A percentile compares a stretch with the other conserved stretches of the same genome.
Evolutionary conservation across 257 asterid species (phyloP).

Genomic region (Solanum medicagineum): DNA sequence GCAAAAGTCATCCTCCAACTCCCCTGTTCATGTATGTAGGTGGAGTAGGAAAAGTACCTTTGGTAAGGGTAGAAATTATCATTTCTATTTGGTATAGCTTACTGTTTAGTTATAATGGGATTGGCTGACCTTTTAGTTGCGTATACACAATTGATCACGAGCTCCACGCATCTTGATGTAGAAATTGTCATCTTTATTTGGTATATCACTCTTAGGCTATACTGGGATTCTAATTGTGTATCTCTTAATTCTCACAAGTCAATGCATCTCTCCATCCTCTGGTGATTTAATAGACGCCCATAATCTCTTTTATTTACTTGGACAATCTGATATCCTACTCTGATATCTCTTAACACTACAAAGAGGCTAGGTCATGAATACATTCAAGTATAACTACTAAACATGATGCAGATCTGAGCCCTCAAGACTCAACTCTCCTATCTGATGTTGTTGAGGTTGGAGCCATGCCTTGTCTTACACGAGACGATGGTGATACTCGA

Average conservation of each 20-base stretch:
- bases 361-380: background rate
- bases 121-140: background rate
- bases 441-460: constrained; percentile 80
- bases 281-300: background rate
- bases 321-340: background rate
- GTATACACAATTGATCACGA: background rate
- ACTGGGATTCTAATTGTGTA: background rate
- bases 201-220: background rate
- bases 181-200: background rate
- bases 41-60: background rate
- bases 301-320: background rate
- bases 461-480: constrained; percentile 42
- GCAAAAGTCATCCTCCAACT: background rate
- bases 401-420: constrained; percentile 64
- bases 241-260: background rate
- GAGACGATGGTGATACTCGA: constrained; percentile 56
- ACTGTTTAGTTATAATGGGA: background rate
- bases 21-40: background rate
- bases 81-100: background rate
- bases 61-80: background rate
- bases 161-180: background rate
- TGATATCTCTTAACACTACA: background rate
- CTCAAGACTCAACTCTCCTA: constrained; percentile 82
- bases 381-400: background rate
- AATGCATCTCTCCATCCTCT: background rate